Conservation (phyloP, 768 basidiomycete genomes). For the Russula sp. region DNA sequence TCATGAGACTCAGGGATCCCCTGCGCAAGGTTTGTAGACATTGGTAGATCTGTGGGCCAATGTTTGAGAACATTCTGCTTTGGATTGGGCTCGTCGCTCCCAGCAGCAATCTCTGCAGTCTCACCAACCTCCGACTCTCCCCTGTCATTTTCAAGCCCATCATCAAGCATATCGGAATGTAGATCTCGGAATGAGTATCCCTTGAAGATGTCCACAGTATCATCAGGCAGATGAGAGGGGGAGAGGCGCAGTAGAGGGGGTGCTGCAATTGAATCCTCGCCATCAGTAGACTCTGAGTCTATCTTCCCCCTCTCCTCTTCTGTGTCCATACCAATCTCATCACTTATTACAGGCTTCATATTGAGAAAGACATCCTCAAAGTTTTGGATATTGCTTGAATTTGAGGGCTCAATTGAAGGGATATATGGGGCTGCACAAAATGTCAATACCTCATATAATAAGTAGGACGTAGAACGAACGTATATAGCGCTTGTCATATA, state of each 20-base stretch:
- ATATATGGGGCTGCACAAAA: conserved; percentile 72
- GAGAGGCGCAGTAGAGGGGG: conserved; percentile 73
- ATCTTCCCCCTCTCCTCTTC: conserved; percentile 60
- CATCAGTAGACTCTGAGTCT: conserved; percentile 62
- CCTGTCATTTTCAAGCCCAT: conserved; percentile 47
- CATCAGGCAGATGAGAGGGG: conserved; percentile 49
- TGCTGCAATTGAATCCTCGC: conserved; percentile 65
- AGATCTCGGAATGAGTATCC: conserved; percentile 90
- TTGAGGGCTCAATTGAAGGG: conserved; percentile 81
- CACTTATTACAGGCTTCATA: conserved; percentile 88
- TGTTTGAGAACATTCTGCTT: conserved; percentile 62
- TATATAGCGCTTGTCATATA: conserved; percentile 90
- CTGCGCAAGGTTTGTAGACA: background rate
- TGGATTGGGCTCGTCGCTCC: conserved; percentile 38
- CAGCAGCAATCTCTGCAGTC: conserved; percentile 24
- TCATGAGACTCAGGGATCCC: conserved; percentile 3
- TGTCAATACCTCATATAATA: conserved; percentile 12
- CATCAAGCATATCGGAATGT: conserved; percentile 65
- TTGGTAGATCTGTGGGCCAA: conserved; percentile 26
- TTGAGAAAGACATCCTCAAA: conserved; percentile 95
- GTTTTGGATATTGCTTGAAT: conserved; percentile 94
- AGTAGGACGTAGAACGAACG: conserved; percentile 43
- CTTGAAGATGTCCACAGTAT: conserved; percentile 74
- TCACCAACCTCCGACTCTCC: conserved; percentile 28
- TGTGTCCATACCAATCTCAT: conserved; percentile 57